phyloP scores from a whole-genome alignment of 352 stramenopile species.

The Aphanomyces stellatus region DNA sequence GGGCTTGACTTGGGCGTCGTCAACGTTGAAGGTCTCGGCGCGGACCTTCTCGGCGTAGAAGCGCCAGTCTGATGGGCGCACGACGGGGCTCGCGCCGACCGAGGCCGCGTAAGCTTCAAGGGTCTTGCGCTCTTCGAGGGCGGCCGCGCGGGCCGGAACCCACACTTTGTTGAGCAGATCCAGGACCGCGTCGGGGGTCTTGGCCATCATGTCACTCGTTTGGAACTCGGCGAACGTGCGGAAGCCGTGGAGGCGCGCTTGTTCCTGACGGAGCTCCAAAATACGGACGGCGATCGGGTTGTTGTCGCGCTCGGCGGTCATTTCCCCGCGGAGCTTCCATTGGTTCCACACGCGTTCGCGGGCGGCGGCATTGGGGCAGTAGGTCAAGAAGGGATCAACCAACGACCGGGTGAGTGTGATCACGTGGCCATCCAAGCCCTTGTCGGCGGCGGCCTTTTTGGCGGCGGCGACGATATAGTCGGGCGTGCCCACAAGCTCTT shows the following conservation, averaged over 20 bases:
- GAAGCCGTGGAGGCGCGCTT: slow-evolving; percentile 41
- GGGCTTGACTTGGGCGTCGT: slow-evolving; percentile 51
- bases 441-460: slow-evolving; percentile 36
- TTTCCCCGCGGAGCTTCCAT: slow-evolving; percentile 39
- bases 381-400: slow-evolving; percentile 59
- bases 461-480: slow-evolving; percentile 42
- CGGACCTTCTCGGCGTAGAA: slow-evolving; percentile 59
- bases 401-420: slow-evolving; percentile 48
- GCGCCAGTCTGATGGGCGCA: slow-evolving; percentile 60
- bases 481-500: slow-evolving; percentile 48
- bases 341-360: slow-evolving; percentile 40
- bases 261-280: slow-evolving; percentile 41
- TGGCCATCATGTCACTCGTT: slow-evolving; percentile 52
- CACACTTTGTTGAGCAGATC: slow-evolving; percentile 32
- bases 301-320: slow-evolving; percentile 41
- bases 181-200: slow-evolving; percentile 43
- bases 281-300: slow-evolving; percentile 43
- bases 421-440: slow-evolving; percentile 33
- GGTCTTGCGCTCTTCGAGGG: slow-evolving; percentile 34
- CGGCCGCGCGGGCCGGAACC: slow-evolving; percentile 32
- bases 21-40: slow-evolving; percentile 45
- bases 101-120: slow-evolving; percentile 40
- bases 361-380: slow-evolving; percentile 32
- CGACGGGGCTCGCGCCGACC: slow-evolving; percentile 27
- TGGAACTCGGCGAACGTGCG: slow-evolving; percentile 52